Evolutionary conservation across 768 basidiomycete species (phyloP), one percentile per base, ranked within the genome.

Genomic region (Filobasidium wieringae): DNA sequence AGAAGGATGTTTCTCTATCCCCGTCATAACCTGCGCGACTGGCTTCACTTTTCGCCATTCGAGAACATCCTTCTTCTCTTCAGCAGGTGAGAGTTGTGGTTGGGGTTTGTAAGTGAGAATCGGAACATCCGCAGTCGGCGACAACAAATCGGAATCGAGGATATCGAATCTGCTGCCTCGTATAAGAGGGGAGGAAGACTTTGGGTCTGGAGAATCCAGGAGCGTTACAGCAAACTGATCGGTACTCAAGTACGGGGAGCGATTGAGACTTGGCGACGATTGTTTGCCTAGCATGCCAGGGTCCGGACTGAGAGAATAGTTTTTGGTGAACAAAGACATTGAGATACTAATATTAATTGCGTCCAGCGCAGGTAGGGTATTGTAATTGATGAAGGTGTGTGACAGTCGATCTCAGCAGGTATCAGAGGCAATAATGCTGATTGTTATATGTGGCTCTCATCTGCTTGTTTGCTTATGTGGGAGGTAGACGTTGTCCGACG

Each of bases 271-370:
- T n/a, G 31, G 17, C 3, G 29, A 17, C n/a, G 31, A 19, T 26
- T 29, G n/a, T 9, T 50, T n/a, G 11, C 24, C 14, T 9, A 36
- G 40, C 32, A 14, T 37, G 7, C 47, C 37, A 4, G 33, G 11
- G 12, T 47, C 30, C 51, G 53, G 61, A 17, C 66, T 64, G 27
- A 70, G 62, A 3, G 69, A 67, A 57, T 70, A 70, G 57, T 71
- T 66, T 19, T 63, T 66, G 11, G 67, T 66, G 57, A 71, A 71
- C 14, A 71, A 63, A 5, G 67, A 68, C 57, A 54, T 29, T n/a
- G n/a, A n/a, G n/a, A n/a, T n/a, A n/a, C n/a, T n/a, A n/a, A n/a
- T n/a, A n/a, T n/a, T n/a, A n/a, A n/a, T n/a, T n/a, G n/a, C n/a
- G n/a, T n/a, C n/a, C n/a, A n/a, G n/a, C n/a, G n/a, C n/a, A n/a